Evolutionary conservation across 331 rosid genomes (phyloP).

Genomic region (Acacia pycnantha): DNA sequence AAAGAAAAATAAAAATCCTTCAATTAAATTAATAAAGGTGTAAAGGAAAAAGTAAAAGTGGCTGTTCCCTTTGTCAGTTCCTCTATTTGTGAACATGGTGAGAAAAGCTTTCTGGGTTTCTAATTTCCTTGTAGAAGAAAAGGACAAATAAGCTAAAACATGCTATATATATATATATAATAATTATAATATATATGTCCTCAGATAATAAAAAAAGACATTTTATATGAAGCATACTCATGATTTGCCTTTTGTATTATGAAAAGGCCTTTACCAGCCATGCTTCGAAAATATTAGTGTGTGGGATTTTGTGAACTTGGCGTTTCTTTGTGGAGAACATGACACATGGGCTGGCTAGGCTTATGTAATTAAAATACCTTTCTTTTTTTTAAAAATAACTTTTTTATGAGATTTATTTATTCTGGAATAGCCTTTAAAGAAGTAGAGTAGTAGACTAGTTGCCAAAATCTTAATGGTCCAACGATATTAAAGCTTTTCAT

Average conservation of each 20-base stretch:
- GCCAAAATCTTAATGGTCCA: neutral
- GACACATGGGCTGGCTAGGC: neutral
- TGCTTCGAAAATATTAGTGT: neutral
- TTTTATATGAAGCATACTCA: neutral
- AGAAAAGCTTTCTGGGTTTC: slow-evolving; percentile 1
- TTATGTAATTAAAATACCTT: neutral
- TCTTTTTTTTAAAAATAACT: neutral
- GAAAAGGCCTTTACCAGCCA: neutral
- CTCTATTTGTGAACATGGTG: neutral
- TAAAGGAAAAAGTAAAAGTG: slow-evolving; percentile 23
- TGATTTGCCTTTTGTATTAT: neutral
- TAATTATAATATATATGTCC: neutral
- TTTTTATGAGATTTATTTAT: neutral
- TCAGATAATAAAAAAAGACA: neutral
- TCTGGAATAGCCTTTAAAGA: neutral
- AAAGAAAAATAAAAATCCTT: neutral
- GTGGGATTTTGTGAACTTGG: neutral
- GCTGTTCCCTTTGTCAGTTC: neutral
- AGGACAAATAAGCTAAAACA: neutral
- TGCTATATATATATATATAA: neutral
- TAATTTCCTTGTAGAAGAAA: slow-evolving; percentile 10
- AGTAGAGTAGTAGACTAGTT: neutral
- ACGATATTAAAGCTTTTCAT: neutral
- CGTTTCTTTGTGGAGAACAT: neutral
- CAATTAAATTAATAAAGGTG: neutral